These are phyloP conservation scores for Neurospora sp. DNA, from an alignment of 495 filamentous ascomycete species.

Conservation along the genomic window DNA sequence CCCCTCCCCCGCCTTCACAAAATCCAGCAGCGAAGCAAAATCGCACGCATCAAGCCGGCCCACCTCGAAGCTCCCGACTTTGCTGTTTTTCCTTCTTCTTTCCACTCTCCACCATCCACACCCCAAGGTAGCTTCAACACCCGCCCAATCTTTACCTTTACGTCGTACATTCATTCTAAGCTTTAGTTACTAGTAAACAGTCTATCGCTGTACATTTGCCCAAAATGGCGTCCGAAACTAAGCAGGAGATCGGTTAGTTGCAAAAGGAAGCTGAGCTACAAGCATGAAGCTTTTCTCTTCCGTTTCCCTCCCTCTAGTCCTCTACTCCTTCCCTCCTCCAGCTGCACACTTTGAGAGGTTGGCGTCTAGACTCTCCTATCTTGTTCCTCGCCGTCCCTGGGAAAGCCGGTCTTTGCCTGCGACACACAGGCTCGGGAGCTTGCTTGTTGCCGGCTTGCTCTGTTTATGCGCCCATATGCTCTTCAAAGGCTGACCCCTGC, in stretches of 20 bases:
- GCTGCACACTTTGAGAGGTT: neutral
- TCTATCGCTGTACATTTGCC: conserved; percentile 4
- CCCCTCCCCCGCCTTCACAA: conserved; percentile 33
- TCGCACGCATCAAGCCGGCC: conserved; percentile 2
- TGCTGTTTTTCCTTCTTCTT: conserved; percentile 8
- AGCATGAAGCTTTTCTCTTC: neutral
- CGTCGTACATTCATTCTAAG: neutral
- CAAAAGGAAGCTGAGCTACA: neutral
- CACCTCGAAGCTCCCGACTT: conserved; percentile 6
- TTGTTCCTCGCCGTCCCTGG: neutral
- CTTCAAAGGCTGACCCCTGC: conserved; percentile 3
- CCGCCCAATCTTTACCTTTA: neutral
- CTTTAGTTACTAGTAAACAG: neutral
- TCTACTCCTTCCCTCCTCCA: neutral
- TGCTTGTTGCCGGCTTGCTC: neutral
- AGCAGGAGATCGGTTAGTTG: conserved; percentile 33
- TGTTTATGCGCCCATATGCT: neutral
- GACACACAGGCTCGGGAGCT: neutral
- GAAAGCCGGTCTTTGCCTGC: neutral
- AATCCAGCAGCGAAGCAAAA: conserved; percentile 26
- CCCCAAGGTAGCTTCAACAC: neutral
- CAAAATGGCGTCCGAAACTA: conserved; percentile 26
- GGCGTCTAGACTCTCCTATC: neutral
- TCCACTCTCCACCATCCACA: neutral
- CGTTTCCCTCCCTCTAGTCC: neutral